These are phyloP conservation scores for Schrenkiella parvula DNA, from an alignment of 345 rosid genomes.

Conservation along the genomic window DNA sequence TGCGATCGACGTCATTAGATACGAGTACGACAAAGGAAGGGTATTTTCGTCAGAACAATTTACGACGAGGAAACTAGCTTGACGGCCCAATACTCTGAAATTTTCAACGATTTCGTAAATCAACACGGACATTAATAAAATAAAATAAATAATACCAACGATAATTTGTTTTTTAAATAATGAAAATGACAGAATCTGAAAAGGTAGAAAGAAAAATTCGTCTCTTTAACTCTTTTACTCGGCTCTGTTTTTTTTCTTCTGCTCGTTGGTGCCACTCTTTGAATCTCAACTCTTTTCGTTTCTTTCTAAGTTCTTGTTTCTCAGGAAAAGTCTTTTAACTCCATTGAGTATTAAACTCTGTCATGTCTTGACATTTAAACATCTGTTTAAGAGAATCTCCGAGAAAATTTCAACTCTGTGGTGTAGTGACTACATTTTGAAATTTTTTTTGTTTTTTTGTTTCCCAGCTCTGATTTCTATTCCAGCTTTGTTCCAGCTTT, in stretches of 20 bases:
- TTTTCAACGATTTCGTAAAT: slow-evolving; percentile 14
- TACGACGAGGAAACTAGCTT: not conserved
- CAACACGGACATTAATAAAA: not conserved
- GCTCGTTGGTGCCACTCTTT: slow-evolving; percentile 17
- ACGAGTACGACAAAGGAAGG: not conserved
- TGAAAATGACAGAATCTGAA: slow-evolving; percentile 31
- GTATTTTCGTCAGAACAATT: not conserved
- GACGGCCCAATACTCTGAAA: slow-evolving; percentile 13
- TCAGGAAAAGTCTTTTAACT: not conserved
- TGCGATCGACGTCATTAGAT: not conserved
- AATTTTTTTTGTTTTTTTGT: not conserved
- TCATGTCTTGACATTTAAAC: slow-evolving; percentile 1
- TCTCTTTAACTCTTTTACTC: slow-evolving; percentile 9
- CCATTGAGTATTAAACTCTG: not conserved
- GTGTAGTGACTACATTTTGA: slow-evolving; percentile 22
- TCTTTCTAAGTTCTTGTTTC: not conserved
- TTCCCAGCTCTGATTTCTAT: not conserved
- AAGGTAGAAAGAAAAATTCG: slow-evolving; percentile 6
- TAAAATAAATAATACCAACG: not conserved
- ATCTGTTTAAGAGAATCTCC: slow-evolving; percentile 6
- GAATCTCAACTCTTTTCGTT: not conserved
- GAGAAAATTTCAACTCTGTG: slow-evolving; percentile 8
- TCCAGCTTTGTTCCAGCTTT: slow-evolving; percentile 10
- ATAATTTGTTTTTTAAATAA: not conserved
- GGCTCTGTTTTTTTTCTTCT: slow-evolving; percentile 17